Evolutionary conservation across 257 asterid genomes (phyloP).

Genomic region (Solanum tarapatanum): DNA sequence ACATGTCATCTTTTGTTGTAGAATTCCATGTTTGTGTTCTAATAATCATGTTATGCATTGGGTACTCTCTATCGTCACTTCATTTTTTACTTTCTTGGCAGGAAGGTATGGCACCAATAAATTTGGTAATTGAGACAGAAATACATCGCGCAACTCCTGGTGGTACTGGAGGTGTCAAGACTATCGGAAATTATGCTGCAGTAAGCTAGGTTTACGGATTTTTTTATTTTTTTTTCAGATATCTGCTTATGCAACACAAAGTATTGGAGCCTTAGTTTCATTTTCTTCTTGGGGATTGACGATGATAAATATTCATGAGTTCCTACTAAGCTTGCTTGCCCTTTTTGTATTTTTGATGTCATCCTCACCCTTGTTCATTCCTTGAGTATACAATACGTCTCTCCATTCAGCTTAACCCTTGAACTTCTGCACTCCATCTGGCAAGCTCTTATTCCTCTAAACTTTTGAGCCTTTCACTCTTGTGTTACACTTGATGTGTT

Average conservation of each 20-base stretch:
- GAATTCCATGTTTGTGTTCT: neutral
- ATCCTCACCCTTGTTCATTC: neutral
- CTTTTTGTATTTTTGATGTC: neutral
- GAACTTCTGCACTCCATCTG: neutral
- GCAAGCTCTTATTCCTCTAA: neutral
- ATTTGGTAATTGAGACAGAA: constrained; percentile 83
- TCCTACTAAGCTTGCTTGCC: neutral
- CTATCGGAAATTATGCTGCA: constrained; percentile 92
- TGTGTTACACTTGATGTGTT: neutral
- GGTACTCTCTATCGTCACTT: neutral
- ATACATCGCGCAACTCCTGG: constrained; percentile 98
- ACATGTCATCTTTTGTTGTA: neutral
- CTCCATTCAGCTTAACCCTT: neutral
- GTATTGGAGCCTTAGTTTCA: neutral
- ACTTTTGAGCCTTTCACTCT: neutral
- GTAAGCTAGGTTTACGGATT: constrained; percentile 28
- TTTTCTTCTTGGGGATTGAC: neutral
- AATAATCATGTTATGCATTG: neutral
- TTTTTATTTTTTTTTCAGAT: neutral
- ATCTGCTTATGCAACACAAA: neutral
- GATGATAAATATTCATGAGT: neutral
- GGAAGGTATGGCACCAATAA: constrained; percentile 96
- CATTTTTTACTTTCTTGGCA: constrained; percentile 14
- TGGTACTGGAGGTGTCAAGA: constrained; percentile 96
- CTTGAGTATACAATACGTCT: neutral